These are phyloP conservation scores for Calocybe gangraenosa DNA, from an alignment of 768 basidiomycete species.

Conservation along the genomic window DNA sequence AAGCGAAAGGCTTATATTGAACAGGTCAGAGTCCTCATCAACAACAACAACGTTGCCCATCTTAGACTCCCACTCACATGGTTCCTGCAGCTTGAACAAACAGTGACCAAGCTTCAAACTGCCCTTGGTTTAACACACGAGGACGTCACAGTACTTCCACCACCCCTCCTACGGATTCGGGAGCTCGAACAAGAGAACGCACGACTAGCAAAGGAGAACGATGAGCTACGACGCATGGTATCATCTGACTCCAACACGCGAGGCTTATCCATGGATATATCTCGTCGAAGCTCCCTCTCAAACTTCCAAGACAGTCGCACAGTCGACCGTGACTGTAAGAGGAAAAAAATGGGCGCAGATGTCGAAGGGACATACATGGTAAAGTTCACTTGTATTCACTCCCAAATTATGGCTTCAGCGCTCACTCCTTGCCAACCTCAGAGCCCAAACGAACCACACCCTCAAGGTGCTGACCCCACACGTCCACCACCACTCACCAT, in stretches of 20 bases:
- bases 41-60: neutral
- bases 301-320: slow-evolving; percentile 45
- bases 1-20: slow-evolving; percentile 93
- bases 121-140: slow-evolving; percentile 70
- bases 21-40: slow-evolving; percentile 45
- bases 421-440: slow-evolving; percentile 16
- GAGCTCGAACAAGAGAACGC: slow-evolving; percentile 82
- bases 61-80: slow-evolving; percentile 1
- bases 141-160: slow-evolving; percentile 68
- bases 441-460: slow-evolving; percentile 45
- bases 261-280: slow-evolving; percentile 35
- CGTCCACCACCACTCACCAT: slow-evolving; percentile 62
- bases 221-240: slow-evolving; percentile 67
- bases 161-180: slow-evolving; percentile 69
- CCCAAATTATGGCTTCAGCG: neutral
- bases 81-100: slow-evolving; percentile 66
- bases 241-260: slow-evolving; percentile 38
- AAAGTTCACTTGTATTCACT: slow-evolving; percentile 9
- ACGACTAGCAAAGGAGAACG: slow-evolving; percentile 66
- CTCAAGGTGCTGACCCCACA: slow-evolving; percentile 30
- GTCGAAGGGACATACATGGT: slow-evolving; percentile 56
- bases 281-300: slow-evolving; percentile 42
- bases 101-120: slow-evolving; percentile 79
- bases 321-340: slow-evolving; percentile 59
- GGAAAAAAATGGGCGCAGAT: slow-evolving; percentile 49